Conservation (phyloP, 2,329 filamentous ascomycete genomes). For the Stachybotrys echinatus region DNA sequence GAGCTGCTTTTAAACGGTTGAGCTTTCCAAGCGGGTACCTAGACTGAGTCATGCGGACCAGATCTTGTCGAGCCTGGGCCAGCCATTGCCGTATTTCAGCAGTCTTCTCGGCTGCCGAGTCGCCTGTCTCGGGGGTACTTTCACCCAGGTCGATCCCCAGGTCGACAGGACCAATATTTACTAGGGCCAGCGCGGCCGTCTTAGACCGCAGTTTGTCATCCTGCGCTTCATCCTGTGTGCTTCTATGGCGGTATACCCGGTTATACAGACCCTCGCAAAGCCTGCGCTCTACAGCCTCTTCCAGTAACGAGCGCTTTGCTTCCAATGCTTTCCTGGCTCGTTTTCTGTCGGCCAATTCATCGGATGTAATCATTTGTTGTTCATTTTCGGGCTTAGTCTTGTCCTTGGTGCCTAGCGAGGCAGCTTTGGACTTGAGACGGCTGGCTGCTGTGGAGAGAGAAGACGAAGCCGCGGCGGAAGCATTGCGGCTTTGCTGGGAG, state of each 20-base stretch:
- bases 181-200: slow-evolving; percentile 82
- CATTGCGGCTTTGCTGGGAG: slow-evolving; percentile 66
- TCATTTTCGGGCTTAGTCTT: slow-evolving; percentile 42
- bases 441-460: slow-evolving; percentile 52
- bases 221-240: slow-evolving; percentile 87
- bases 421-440: slow-evolving; percentile 50
- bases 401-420: slow-evolving; percentile 48
- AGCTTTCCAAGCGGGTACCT: slow-evolving; percentile 88
- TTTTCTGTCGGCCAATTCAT: slow-evolving; percentile 77
- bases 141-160: slow-evolving; percentile 71
- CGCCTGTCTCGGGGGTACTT: slow-evolving; percentile 47
- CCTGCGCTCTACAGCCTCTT: slow-evolving; percentile 86
- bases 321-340: slow-evolving; percentile 74
- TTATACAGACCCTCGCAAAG: slow-evolving; percentile 82
- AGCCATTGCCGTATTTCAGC: slow-evolving; percentile 70
- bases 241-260: slow-evolving; percentile 85
- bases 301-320: slow-evolving; percentile 67
- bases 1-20: slow-evolving; percentile 78
- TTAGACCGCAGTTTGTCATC: slow-evolving; percentile 94
- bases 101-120: slow-evolving; percentile 52
- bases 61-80: slow-evolving; percentile 59
- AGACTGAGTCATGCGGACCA: slow-evolving; percentile 79
- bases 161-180: slow-evolving; percentile 84
- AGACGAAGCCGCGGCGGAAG: slow-evolving; percentile 48
- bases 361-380: slow-evolving; percentile 86